A percentile compares a stretch with the other conserved stretches of the same genome.
These are phyloP conservation scores for Boletellus emodensis DNA, from an alignment of 768 basidiomycete species.

Conservation along the genomic window DNA sequence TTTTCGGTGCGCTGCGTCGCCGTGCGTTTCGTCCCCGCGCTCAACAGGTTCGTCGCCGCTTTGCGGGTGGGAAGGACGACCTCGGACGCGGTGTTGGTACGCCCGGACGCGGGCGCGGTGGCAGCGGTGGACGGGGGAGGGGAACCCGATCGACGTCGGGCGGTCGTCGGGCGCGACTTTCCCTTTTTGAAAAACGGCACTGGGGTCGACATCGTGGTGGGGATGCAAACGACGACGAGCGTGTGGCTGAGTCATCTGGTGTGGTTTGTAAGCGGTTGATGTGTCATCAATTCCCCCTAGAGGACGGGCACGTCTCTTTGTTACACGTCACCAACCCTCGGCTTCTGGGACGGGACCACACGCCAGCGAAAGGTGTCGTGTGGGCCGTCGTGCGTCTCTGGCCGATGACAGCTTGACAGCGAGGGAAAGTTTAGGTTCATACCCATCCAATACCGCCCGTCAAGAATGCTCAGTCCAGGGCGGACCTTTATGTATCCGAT, in stretches of 20 bases:
- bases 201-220: conserved; percentile 30
- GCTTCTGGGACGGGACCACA: no score
- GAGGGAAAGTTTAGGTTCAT: background rate
- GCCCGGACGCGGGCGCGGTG: conserved; percentile 17
- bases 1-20: conserved; percentile 46
- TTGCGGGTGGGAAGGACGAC: conserved; percentile 80
- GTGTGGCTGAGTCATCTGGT: no score
- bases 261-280: no score
- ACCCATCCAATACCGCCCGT: background rate
- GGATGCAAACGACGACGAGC: background rate
- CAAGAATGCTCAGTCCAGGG: background rate
- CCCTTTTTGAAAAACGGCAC: conserved; percentile 92
- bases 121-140: conserved; percentile 37
- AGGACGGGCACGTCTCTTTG: no score
- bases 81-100: conserved; percentile 39
- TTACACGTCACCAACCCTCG: no score
- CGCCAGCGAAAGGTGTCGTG: no score
- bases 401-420: background rate
- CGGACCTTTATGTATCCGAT: background rate
- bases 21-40: conserved; percentile 70
- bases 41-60: conserved; percentile 62
- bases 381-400: no score
- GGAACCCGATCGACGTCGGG: conserved; percentile 71
- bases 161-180: conserved; percentile 69
- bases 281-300: conserved; percentile 12